phyloP scores from a whole-genome alignment of 495 filamentous ascomycete species.

The Penicillium alfredii region DNA sequence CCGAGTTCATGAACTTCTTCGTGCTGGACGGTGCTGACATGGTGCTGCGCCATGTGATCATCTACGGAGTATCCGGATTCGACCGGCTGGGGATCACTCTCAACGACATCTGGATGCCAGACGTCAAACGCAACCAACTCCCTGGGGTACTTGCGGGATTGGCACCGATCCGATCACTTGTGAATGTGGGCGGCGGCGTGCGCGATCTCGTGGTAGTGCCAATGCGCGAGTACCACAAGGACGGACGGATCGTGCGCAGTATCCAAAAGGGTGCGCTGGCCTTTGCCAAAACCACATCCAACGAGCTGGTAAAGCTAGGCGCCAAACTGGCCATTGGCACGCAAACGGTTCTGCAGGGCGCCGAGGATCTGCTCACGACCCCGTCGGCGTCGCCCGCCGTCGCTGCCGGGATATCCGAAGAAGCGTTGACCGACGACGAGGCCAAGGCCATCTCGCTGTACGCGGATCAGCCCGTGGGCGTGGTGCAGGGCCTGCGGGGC shows the following conservation, averaged over 20 bases:
- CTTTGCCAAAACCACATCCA: slow-evolving; percentile 89
- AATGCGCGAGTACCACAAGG: slow-evolving; percentile 86
- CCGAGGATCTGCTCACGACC: slow-evolving; percentile 68
- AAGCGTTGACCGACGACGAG: slow-evolving; percentile 58
- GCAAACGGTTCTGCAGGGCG: slow-evolving; percentile 80
- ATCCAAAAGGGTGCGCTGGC: slow-evolving; percentile 82
- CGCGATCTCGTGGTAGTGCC: slow-evolving; percentile 82
- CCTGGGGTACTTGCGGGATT: slow-evolving; percentile 83
- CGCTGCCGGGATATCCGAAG: slow-evolving; percentile 36
- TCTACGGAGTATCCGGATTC: slow-evolving; percentile 88
- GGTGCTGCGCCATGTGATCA: slow-evolving; percentile 78
- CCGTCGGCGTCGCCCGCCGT: no score
- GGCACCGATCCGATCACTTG: slow-evolving; percentile 81
- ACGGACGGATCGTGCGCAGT: slow-evolving; percentile 85
- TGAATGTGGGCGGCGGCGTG: slow-evolving; percentile 83
- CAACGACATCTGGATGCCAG: slow-evolving; percentile 96
- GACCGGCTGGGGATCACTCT: slow-evolving; percentile 79
- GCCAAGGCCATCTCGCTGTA: slow-evolving; percentile 78
- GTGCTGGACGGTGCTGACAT: slow-evolving; percentile 85
- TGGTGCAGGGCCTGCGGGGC: slow-evolving; percentile 76
- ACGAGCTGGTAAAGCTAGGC: slow-evolving; percentile 83
- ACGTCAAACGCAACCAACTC: slow-evolving; percentile 85
- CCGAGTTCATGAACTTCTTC: slow-evolving; percentile 98
- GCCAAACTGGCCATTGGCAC: slow-evolving; percentile 94
- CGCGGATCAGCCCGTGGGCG: slow-evolving; percentile 83